Conservation (phyloP, 2,329 filamentous ascomycete genomes). For the Ascomycota sp. region DNA sequence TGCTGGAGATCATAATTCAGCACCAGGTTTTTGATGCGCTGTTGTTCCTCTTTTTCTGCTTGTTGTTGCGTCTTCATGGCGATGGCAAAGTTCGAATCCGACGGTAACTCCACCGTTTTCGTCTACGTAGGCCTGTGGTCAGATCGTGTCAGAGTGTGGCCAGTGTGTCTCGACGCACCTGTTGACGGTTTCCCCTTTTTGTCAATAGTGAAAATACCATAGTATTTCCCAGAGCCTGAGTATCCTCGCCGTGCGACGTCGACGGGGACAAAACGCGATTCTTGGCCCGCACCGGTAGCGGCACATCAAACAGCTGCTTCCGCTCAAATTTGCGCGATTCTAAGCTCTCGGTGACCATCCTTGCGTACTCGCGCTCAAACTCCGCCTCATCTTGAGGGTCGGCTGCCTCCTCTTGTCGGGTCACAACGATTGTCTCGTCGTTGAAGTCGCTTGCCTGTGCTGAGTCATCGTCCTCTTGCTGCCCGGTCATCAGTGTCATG, state of each 20-base stretch:
- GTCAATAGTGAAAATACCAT: conserved; percentile 95
- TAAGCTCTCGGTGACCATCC: conserved; percentile 93
- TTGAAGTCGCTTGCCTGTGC: conserved; percentile 41
- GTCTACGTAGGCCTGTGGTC: conserved; percentile 30
- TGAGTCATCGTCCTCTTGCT: conserved; percentile 27
- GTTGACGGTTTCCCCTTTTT: conserved; percentile 85
- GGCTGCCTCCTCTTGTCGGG: conserved; percentile 67
- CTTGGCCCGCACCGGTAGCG: conserved; percentile 65
- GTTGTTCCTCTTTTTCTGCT: conserved; percentile 85
- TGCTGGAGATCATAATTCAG: conserved; percentile 88
- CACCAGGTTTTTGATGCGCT: conserved; percentile 93
- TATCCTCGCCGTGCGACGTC: conserved; percentile 8
- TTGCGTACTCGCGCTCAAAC: conserved; percentile 92
- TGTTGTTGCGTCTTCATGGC: conserved; percentile 92
- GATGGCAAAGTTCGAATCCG: conserved; percentile 82
- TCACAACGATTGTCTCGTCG: conserved; percentile 81
- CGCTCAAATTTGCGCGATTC: conserved; percentile 92
- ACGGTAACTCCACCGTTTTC: conserved; percentile 67
- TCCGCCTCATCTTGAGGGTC: conserved; percentile 91
- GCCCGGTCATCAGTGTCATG: conserved; percentile 2
- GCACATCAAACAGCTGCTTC: conserved; percentile 87
- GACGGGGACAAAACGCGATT: conserved; percentile 31
- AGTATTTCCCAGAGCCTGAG: conserved; percentile 21
- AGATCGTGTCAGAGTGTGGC: neutral
- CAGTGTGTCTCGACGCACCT: conserved; percentile 27